Evolutionary conservation across 2,329 filamentous ascomycete species (phyloP).

Genomic region (Sporothrix luriei): DNA sequence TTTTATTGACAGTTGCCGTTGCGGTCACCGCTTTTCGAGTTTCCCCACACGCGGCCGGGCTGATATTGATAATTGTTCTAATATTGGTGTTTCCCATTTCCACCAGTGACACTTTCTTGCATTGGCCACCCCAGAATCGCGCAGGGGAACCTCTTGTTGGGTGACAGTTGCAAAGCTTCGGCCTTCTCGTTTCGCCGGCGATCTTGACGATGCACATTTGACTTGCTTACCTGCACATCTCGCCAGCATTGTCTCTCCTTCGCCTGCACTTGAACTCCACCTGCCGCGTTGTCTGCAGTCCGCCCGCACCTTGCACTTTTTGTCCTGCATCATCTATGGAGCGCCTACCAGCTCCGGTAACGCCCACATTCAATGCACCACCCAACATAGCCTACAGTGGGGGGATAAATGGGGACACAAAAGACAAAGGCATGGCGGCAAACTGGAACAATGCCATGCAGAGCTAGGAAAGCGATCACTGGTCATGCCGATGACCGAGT

Average conservation of each 20-base stretch:
- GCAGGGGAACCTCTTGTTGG: neutral
- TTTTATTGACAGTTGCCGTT: neutral
- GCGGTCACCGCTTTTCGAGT: neutral
- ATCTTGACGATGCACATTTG: too few relatives aligned
- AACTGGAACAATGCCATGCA: neutral
- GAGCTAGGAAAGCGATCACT: slow-evolving; percentile 14
- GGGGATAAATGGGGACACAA: neutral
- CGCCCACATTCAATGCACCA: neutral
- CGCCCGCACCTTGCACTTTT: neutral
- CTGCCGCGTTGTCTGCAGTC: neutral
- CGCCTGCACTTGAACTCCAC: neutral
- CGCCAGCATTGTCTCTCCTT: neutral
- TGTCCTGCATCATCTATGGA: neutral
- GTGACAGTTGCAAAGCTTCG: too few relatives aligned
- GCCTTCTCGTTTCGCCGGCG: neutral
- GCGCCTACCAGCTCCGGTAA: neutral
- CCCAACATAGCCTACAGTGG: neutral
- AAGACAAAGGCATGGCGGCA: neutral
- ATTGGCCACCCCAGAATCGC: neutral
- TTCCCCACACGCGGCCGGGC: slow-evolving; percentile 12
- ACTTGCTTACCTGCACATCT: neutral
- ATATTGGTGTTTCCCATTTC: neutral
- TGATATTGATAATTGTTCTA: slow-evolving; percentile 9
- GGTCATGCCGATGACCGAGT: slow-evolving; percentile 26
- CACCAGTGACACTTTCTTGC: neutral